Evolutionary conservation across 345 rosid species (phyloP).

Genomic region (Brassica napus): Da-Ae NC_063442.1:40518501-40519000

Average conservation of each 20-base stretch:
- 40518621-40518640: constrained; percentile 85
- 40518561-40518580: constrained; percentile 91
- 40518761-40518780: constrained; percentile 65
- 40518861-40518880: too few species aligned
- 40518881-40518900: neutral
- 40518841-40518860: too few species aligned
- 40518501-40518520: constrained; percentile 84
- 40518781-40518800: neutral
- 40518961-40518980: too few species aligned
- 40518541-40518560: constrained; percentile 98
- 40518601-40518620: constrained; percentile 83
- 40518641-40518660: constrained; percentile 84
- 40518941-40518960: too few species aligned
- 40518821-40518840: too few species aligned
- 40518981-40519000: too few species aligned
- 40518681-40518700: constrained; percentile 95
- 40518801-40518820: neutral
- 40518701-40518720: constrained; percentile 90
- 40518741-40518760: constrained; percentile 87
- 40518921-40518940: neutral
- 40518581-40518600: constrained; percentile 92
- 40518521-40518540: constrained; percentile 92
- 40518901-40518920: neutral
- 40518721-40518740: constrained; percentile 84
- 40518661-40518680: constrained; percentile 96